Evolutionary conservation across 2,329 filamentous ascomycete genomes (phyloP), one percentile per base, ranked within the genome.

Genomic region (Aspergillus fructus): DNA sequence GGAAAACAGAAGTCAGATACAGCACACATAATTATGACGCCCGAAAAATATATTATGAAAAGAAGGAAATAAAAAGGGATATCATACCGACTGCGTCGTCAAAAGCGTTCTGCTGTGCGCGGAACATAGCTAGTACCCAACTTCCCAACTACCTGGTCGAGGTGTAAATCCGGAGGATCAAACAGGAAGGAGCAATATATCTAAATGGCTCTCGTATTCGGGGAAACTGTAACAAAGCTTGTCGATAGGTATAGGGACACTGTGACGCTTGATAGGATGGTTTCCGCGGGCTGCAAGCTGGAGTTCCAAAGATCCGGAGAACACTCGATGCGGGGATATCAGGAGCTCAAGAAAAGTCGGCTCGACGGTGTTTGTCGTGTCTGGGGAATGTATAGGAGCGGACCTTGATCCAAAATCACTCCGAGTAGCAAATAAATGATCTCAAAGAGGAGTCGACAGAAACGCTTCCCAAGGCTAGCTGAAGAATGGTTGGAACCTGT

Each of bases 31-130:
- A 30, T 11, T 11, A 11, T 11, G 24, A 9, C 24, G 24, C 24
- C 8, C 27, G 8, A 6, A 15, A 33, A 19, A n/a, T n/a, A 8
- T 12, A 8, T 21, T 67, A 27, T 45, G 2, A 24, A 15, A 54
- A 8, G 41, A 7, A 30, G 7, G 8, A 77, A 15, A 12, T 5
- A 12, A 17, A 27, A 30, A 11, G 9, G 17, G 45, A 12, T 11
- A 2, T 5, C 39, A 71, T 78, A 87, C 85, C 85, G 74, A 89
- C 85, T 65, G 84, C 84, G 68, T 89, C 87, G 74, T 89, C 87
- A 66, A 89, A 89, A 47, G 83, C 81, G 74, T 89, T 89, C 71
- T 85, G 83, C 75, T 88, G 82, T 52, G 81, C 78, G 67, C 83
- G 81, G 74, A 85, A 85, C 83, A 85, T 85, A 59, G 60, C 64